Evolutionary conservation across 257 asterid genomes (phyloP), one percentile per base, ranked within the genome.

Genomic region (Mentha longifolia): DNA sequence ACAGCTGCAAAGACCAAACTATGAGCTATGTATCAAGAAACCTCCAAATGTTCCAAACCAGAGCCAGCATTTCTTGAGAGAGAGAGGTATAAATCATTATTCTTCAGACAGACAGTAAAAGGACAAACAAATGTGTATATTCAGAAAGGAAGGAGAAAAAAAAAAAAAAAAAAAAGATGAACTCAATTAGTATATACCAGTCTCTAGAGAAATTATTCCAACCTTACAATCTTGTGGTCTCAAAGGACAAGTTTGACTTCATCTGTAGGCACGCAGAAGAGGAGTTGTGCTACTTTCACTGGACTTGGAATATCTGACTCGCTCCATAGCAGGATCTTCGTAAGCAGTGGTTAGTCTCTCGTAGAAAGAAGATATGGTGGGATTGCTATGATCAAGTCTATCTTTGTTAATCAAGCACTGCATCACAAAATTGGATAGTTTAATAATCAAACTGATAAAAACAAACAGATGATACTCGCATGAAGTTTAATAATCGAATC

Each of bases 361-460:
- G 19, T 82, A 84, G 76, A 95, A 95, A 57, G 83, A 82, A 39
- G 87, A 71, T 13, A 83, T 70, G 1, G 76, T 37, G 45, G 94
- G 89, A 71, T 92, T 89, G 17, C 47, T 81, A 63, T 80, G 83
- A 74, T 89, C 99, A 71, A 66, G 66, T 51, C 84, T 74, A 62
- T 94, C 98, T 78, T 91, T 94, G 68, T 78, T 94, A 78, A 94
- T 88, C 90, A 89, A 77, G 78, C 92, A 86, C 98, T 94, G 97
- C 79, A 71, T 64, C 43, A 55, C 17, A 72, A 20, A 11, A 43
- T 11, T 20, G 62, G 71, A 35, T 9, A 17, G 61, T 65, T 25
- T 43, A 16, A 28, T 42, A 22, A 22, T 22, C 25, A 54, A 54
- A 54, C 15, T 54, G 51, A 12, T 45, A 13, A 13, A 45, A 45